These are phyloP conservation scores for Penicillium antarcticum DNA, from an alignment of 495 filamentous ascomycete species.

Conservation along the genomic window DNA sequence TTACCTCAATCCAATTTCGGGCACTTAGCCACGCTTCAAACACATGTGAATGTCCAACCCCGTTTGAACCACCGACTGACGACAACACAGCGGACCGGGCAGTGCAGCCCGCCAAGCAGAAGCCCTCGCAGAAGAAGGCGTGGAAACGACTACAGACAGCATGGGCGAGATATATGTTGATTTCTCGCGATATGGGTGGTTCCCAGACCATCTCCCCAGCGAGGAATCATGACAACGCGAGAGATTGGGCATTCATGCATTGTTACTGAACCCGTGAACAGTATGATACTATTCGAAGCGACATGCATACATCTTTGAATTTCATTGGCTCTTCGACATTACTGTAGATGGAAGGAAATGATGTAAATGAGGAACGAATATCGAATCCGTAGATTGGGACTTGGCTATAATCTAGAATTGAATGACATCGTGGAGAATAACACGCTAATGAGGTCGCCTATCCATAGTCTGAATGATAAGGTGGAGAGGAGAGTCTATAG, in stretches of 20 bases:
- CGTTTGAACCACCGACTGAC: constrained; percentile 6
- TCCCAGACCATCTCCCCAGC: constrained; percentile 51
- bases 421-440: no score
- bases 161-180: constrained; percentile 71
- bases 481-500: background rate
- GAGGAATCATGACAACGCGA: constrained; percentile 17
- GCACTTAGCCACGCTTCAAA: background rate
- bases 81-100: constrained; percentile 54
- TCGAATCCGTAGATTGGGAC: no score
- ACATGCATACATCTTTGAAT: no score
- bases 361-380: no score
- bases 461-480: background rate
- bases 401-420: no score
- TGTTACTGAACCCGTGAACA: background rate
- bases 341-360: no score
- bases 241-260: background rate
- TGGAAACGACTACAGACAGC: constrained; percentile 59
- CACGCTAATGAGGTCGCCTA: no score
- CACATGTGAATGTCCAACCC: background rate
- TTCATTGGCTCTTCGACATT: no score
- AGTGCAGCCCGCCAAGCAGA: constrained; percentile 67
- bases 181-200: constrained; percentile 71
- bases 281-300: no score
- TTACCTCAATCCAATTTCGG: background rate
- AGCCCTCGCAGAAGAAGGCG: constrained; percentile 64